Conservation (phyloP, 345 rosid genomes). For the Boechera divaricarpa region DNA sequence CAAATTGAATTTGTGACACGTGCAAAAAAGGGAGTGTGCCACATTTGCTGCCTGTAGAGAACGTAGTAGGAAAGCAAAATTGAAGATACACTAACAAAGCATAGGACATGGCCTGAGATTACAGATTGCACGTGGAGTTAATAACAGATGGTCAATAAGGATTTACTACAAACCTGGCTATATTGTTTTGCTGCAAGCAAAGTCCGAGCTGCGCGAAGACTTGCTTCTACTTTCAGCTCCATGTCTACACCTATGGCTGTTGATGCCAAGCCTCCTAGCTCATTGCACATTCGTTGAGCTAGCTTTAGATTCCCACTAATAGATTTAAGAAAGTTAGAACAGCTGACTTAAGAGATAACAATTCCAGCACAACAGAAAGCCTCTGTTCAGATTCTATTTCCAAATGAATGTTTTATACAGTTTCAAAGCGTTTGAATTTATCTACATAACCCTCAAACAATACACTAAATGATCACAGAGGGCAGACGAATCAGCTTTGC, state of each 20-base stretch:
- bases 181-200: conserved; percentile 95
- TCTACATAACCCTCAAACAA: conserved; percentile 21
- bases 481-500: conserved; percentile 13
- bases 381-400: neutral
- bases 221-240: conserved; percentile 87
- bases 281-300: conserved; percentile 86
- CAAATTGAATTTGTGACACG: conserved; percentile 90
- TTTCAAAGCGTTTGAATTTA: conserved; percentile 13
- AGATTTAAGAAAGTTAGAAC: conserved; percentile 35
- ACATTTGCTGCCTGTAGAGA: conserved; percentile 82
- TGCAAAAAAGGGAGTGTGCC: conserved; percentile 85
- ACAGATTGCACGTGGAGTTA: neutral
- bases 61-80: conserved; percentile 36
- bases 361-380: conserved; percentile 10
- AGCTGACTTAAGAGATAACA: conserved; percentile 8
- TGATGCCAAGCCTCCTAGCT: conserved; percentile 86
- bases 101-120: conserved; percentile 12
- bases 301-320: conserved; percentile 81
- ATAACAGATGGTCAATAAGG: conserved; percentile 24
- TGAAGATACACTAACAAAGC: conserved; percentile 25
- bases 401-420: conserved; percentile 19
- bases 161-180: conserved; percentile 64
- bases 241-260: conserved; percentile 80
- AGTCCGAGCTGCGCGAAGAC: conserved; percentile 89
- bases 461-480: conserved; percentile 18